Percentiles rank a stretch among this genome's conserved stretches.
Conservation (phyloP, 352 stramenopile genomes). For the Phytophthora niederhauseri region DNA sequence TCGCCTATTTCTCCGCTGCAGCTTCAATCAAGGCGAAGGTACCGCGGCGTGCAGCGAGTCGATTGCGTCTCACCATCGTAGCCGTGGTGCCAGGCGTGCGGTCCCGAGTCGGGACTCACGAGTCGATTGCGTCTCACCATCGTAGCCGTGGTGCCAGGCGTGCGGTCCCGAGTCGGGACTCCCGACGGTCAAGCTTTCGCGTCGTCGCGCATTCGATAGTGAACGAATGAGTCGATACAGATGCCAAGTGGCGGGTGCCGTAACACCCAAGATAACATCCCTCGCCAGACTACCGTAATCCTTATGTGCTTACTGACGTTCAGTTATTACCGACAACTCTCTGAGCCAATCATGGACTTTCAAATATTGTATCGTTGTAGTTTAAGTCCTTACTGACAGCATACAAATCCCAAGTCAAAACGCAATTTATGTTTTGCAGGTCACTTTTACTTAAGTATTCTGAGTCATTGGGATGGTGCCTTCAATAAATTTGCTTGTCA, state of each 20-base stretch:
- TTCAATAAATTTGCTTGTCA: not conserved
- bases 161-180: constrained; percentile 18
- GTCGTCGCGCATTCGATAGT: constrained; percentile 11
- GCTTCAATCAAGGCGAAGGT: constrained; percentile 24
- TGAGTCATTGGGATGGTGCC: not conserved
- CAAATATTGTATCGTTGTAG: not conserved
- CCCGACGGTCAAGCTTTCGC: constrained; percentile 27
- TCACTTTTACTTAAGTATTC: not conserved
- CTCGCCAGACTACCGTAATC: too few relatives aligned
- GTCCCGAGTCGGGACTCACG: not conserved
- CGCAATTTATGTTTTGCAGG: not conserved
- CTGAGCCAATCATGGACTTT: not conserved
- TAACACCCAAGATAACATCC: not conserved
- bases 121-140: constrained; percentile 37
- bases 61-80: constrained; percentile 37
- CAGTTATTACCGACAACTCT: not conserved
- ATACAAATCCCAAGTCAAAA: not conserved
- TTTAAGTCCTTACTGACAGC: not conserved
- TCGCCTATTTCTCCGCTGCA: constrained; percentile 10
- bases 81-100: constrained; percentile 29
- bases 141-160: constrained; percentile 23
- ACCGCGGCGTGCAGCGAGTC: constrained; percentile 12
- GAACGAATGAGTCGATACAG: constrained; percentile 7
- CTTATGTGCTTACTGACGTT: too few relatives aligned
- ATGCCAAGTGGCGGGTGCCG: constrained; percentile 10